These are phyloP conservation scores for Chlorella sp. DNA, from an alignment of 139 green algal species.

Conservation along the genomic window DNA sequence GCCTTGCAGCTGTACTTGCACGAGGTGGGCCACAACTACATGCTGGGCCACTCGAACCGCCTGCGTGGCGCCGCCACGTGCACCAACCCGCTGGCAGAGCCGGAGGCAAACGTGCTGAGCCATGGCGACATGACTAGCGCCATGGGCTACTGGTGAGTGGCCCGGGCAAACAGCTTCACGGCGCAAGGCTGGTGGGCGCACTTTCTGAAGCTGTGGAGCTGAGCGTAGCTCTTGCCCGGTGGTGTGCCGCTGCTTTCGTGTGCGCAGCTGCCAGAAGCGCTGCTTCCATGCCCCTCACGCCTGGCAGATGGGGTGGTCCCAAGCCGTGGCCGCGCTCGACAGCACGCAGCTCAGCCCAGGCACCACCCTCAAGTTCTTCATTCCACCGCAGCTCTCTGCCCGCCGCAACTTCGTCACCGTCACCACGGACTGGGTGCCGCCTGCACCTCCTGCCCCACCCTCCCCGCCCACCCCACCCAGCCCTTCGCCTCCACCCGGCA, in stretches of 20 bases:
- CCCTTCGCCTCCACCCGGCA: neutral
- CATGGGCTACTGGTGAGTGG: slow-evolving; percentile 27
- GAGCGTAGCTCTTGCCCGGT: too few relatives aligned
- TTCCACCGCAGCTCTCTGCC: neutral
- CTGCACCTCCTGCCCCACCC: neutral
- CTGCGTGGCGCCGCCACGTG: slow-evolving; percentile 3
- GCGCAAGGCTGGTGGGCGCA: too few relatives aligned
- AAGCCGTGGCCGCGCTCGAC: neutral
- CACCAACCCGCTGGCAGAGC: neutral
- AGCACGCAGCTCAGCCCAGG: neutral
- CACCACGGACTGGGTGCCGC: slow-evolving; percentile 6
- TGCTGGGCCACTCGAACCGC: slow-evolving; percentile 14
- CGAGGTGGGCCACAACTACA: slow-evolving; percentile 38
- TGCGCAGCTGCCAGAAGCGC: too few relatives aligned
- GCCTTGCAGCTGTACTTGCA: slow-evolving; percentile 24
- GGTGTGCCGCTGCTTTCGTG: too few relatives aligned
- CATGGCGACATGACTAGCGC: slow-evolving; percentile 24
- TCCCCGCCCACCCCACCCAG: neutral
- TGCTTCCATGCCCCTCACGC: slow-evolving; percentile 10
- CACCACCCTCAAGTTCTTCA: neutral
- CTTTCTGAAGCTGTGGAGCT: too few relatives aligned
- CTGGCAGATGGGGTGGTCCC: slow-evolving; percentile 25
- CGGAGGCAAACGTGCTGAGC: neutral
- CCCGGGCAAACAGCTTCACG: too few relatives aligned
- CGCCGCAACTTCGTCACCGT: slow-evolving; percentile 2